Evolutionary conservation across 139 green algal species (phyloP).

Genomic region (Chlamydomonas sphaeroides): DNA sequence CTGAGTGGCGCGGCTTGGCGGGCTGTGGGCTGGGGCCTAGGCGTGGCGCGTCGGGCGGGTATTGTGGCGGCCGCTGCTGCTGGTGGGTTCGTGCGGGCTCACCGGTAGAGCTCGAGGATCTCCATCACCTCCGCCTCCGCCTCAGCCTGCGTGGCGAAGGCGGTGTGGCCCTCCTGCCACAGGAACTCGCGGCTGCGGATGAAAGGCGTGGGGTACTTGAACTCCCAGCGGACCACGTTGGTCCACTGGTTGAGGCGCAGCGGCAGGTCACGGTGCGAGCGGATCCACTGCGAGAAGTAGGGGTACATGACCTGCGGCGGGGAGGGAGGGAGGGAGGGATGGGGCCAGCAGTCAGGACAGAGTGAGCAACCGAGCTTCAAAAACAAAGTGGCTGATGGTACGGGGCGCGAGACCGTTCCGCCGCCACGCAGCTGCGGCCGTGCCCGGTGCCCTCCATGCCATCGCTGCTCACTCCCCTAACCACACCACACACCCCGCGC

Average conservation of each 20-base stretch:
- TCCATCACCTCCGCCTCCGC: constrained; percentile 93
- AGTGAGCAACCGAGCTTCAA: not conserved
- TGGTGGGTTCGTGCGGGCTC: too few species aligned
- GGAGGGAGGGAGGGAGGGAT: not conserved
- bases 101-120: constrained; percentile 94
- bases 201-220: constrained; percentile 99
- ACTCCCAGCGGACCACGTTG: constrained; percentile 99
- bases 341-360: not conserved
- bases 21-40: too few species aligned
- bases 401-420: too few species aligned
- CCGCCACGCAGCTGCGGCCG: too few species aligned
- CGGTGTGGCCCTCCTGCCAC: constrained; percentile 93
- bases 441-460: too few species aligned
- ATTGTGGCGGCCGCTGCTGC: too few species aligned
- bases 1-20: too few species aligned
- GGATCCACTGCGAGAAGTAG: constrained; percentile 96
- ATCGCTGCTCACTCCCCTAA: too few species aligned
- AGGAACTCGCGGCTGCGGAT: constrained; percentile 89
- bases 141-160: constrained; percentile 88
- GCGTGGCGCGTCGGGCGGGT: too few species aligned
- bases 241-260: constrained; percentile 99
- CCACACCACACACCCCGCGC: too few species aligned
- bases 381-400: too few species aligned
- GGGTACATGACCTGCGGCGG: constrained; percentile 93
- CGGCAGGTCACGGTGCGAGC: constrained; percentile 95